Evolutionary conservation across 352 stramenopile genomes (phyloP).

Genomic region (Blastocystis sp.): DNA sequence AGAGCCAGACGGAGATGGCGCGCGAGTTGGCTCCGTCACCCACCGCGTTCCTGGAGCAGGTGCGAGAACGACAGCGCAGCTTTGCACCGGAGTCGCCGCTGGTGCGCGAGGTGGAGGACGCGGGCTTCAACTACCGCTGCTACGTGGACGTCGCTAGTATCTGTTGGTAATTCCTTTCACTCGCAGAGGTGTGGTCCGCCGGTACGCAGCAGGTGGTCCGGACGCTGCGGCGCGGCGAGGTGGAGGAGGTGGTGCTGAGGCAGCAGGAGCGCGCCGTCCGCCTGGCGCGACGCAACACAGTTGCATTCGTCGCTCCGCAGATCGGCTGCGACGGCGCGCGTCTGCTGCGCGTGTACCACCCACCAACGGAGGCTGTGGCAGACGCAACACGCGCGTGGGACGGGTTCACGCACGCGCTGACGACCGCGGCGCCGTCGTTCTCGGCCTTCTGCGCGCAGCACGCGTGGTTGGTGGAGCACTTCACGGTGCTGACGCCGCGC

Average conservation of each 20-base stretch:
- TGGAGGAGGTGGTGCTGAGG: conserved; percentile 8
- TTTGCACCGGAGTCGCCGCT: neutral
- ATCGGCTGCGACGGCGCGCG: neutral
- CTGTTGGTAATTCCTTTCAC: neutral
- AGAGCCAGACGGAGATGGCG: too few relatives aligned
- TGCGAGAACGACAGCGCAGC: neutral
- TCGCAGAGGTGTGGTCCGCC: neutral
- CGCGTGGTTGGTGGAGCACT: conserved; percentile 2
- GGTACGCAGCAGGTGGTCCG: neutral
- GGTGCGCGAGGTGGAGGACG: neutral
- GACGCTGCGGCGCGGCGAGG: neutral
- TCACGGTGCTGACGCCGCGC: neutral
- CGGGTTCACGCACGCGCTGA: neutral
- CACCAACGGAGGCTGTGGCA: neutral
- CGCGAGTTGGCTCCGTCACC: neutral
- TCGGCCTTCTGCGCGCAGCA: neutral
- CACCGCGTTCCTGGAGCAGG: neutral
- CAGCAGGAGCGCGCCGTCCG: conserved; percentile 24
- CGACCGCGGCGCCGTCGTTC: neutral
- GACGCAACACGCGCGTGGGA: neutral
- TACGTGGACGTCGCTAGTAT: neutral
- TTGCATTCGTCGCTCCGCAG: neutral
- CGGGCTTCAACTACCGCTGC: conserved; percentile 1
- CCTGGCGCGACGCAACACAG: conserved; percentile 41
- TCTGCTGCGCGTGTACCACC: neutral